Evolutionary conservation across 2,329 filamentous ascomycete genomes (phyloP).

Genomic region (Cordyceps javanica): DNA sequence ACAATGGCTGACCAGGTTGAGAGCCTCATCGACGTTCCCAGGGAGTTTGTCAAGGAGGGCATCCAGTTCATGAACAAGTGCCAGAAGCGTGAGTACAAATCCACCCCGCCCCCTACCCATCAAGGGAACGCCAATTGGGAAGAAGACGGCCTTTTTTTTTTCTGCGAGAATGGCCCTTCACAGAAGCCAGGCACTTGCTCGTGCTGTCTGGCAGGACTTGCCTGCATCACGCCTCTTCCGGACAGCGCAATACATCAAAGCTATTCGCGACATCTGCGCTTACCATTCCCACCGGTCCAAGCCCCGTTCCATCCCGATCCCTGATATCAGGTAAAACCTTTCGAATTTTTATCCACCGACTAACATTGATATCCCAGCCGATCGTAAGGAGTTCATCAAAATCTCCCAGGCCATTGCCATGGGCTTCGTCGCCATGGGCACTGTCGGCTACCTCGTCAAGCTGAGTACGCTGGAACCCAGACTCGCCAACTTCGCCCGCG

Average conservation of each 20-base stretch:
- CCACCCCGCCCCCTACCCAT: not conserved
- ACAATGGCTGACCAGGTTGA: slow-evolving; percentile 36
- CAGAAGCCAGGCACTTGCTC: too few species aligned
- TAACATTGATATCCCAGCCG: slow-evolving; percentile 23
- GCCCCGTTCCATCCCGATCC: too few species aligned
- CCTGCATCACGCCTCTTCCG: too few species aligned
- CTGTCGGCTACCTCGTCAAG: slow-evolving; percentile 65
- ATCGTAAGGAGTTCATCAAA: slow-evolving; percentile 38
- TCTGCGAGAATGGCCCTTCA: too few species aligned
- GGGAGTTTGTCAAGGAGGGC: slow-evolving; percentile 42
- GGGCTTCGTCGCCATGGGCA: slow-evolving; percentile 65
- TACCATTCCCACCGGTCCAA: not conserved
- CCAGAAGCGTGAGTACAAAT: slow-evolving; percentile 50
- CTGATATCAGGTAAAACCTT: too few species aligned
- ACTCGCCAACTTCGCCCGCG: not conserved
- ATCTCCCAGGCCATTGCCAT: slow-evolving; percentile 57
- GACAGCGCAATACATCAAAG: not conserved
- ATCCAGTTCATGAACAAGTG: slow-evolving; percentile 56
- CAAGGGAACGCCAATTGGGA: not conserved
- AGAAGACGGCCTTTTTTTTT: not conserved
- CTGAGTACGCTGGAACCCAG: slow-evolving; percentile 44
- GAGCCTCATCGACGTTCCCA: slow-evolving; percentile 63
- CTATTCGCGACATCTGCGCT: not conserved
- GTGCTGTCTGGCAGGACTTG: too few species aligned
- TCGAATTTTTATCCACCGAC: not conserved